Base-by-base conservation (phyloP, 495 filamentous ascomycete species). In the Aspergillus incahuasiensis region DNA sequence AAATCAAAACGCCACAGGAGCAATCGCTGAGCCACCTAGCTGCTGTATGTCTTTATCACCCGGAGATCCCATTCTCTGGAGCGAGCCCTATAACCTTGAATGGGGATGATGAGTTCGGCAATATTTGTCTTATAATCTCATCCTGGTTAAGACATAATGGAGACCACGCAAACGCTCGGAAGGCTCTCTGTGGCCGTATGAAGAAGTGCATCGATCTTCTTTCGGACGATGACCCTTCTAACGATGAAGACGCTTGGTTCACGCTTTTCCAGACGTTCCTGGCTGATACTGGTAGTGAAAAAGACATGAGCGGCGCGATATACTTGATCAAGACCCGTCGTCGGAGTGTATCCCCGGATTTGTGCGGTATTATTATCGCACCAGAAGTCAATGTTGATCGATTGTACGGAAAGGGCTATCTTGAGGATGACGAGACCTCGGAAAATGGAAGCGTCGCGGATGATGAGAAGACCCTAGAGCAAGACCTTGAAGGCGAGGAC, bases 211-310 rank as follows among this genome's bases (percentile, higher is more conserved):
- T 54, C 20, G 32, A 49, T n/a, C 21, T 58, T 34, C 19, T 58
- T 21, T 54, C 42, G 30, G 50, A 49, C 22, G 50, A 58, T 35
- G 28, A 54, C 40, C 32, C 43, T 42, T n/a, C 16, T 16, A 54
- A 58, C 22, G 56, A 54, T 21, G 25, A 3, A 1, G 19, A 54
- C 13, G 49, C 56, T 7, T 48, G 40, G 15, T 19, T 24, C 28
- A 25, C 18, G 18, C 56, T 58, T 28, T 53, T 53, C 56, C 45
- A 48, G 21, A 32, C 38, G 7, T 53, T 58, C 19, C 18, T 58
- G 15, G 12, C 42, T n/a, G 49, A 19, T 45, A 20, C 34, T 0
- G 56, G 42, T 22, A 58, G 47, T 13, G 42, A 48, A 20, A 49
- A 53, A 15, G 47, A 49, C 18, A 16, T 34, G 5, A 9, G 18